Evolutionary conservation across 257 asterid genomes (phyloP).

Genomic region (Nicotiana obtusifolia): DNA sequence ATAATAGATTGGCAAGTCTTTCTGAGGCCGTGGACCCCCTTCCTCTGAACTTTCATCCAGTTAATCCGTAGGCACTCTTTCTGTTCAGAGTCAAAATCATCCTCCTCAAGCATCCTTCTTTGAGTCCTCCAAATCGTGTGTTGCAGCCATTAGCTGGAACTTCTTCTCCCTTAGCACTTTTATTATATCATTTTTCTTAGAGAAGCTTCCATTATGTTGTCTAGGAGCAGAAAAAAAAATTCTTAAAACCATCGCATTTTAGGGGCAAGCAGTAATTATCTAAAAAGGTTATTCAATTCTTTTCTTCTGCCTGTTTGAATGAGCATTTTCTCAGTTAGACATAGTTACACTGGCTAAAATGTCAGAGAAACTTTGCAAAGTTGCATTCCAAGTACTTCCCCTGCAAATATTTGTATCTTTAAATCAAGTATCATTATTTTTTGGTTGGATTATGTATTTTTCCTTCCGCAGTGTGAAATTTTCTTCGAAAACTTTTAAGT

Average conservation of each 20-base stretch:
- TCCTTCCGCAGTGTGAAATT: background rate
- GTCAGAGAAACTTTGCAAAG: background rate
- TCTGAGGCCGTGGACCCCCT: background rate
- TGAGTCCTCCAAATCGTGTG: background rate
- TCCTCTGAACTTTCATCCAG: background rate
- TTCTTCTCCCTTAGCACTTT: background rate
- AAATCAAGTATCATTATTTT: background rate
- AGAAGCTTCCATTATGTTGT: background rate
- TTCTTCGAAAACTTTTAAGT: background rate
- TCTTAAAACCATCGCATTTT: background rate
- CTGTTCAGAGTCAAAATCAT: background rate
- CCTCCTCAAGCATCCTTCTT: background rate
- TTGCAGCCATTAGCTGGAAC: slow-evolving; percentile 1
- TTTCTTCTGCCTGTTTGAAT: background rate
- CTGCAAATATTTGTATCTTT: background rate
- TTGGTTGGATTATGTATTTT: background rate
- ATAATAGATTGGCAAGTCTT: background rate
- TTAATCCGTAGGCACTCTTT: background rate
- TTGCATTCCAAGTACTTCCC: background rate
- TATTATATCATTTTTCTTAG: background rate
- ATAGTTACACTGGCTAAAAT: background rate
- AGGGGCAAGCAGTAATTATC: background rate
- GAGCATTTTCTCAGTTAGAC: background rate
- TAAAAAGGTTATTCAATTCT: background rate
- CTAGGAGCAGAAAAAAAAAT: background rate